Evolutionary conservation across 2,329 filamentous ascomycete species (phyloP).

Genomic region (Penicillium oxalicum): DNA sequence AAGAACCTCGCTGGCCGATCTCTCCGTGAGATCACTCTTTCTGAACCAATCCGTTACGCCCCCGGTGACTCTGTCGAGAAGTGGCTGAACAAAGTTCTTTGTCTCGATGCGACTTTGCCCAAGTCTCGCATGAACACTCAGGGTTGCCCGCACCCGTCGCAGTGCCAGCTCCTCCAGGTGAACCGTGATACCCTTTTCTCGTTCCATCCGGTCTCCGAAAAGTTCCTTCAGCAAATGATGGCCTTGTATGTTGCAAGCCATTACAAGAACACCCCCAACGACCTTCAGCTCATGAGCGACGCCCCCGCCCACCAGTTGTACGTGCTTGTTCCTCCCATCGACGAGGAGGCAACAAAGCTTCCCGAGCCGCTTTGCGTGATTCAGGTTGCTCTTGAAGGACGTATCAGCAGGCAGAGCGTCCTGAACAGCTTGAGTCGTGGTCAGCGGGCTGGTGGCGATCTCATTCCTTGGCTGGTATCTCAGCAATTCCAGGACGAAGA

Average conservation of each 20-base stretch:
- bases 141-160: constrained; percentile 81
- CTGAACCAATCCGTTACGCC: constrained; percentile 91
- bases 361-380: constrained; percentile 93
- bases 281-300: constrained; percentile 97
- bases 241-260: constrained; percentile 93
- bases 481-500: constrained; percentile 98
- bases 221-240: constrained; percentile 97
- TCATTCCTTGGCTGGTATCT: constrained; percentile 96
- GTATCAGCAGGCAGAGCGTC: constrained; percentile 89
- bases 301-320: constrained; percentile 95
- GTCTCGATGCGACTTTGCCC: constrained; percentile 85
- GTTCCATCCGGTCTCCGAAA: constrained; percentile 93
- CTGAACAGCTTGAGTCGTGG: constrained; percentile 83
- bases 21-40: constrained; percentile 83
- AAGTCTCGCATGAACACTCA: constrained; percentile 64
- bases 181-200: constrained; percentile 98
- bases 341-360: constrained; percentile 68
- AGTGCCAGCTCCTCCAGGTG: constrained; percentile 87
- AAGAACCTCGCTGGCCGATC: constrained; percentile 63
- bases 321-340: constrained; percentile 80
- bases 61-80: constrained; percentile 87
- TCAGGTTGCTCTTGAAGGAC: constrained; percentile 88
- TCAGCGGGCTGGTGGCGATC: constrained; percentile 79
- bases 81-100: constrained; percentile 92
- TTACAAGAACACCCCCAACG: constrained; percentile 97